Conservation (phyloP, 805 yeast species). For the Saccharomycopsis sp. region DNA sequence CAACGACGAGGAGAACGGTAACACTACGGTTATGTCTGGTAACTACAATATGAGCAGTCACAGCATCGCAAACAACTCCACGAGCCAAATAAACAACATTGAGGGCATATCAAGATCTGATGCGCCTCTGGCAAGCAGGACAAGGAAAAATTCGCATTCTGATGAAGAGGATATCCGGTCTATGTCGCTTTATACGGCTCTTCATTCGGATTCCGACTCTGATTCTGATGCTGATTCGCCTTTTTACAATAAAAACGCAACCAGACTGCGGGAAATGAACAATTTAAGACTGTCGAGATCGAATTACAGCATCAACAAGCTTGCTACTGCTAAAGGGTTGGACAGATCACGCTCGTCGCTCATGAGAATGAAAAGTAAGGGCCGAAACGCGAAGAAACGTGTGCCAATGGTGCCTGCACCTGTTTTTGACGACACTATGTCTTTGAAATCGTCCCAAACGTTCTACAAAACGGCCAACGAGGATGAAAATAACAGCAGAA, state of each 20-base stretch:
- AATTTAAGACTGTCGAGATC: not conserved
- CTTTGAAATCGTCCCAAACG: not conserved
- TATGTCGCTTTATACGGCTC: slow-evolving; percentile 57
- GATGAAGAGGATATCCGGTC: slow-evolving; percentile 54
- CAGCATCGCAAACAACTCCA: not conserved
- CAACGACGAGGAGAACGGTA: slow-evolving; percentile 23
- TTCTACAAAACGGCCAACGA: too few species aligned
- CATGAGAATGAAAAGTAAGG: not conserved
- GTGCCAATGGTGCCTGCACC: slow-evolving; percentile 24
- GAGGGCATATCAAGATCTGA: not conserved
- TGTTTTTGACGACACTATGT: slow-evolving; percentile 5
- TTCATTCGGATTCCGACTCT: slow-evolving; percentile 26
- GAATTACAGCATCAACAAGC: not conserved
- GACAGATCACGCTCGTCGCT: not conserved
- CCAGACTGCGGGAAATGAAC: not conserved
- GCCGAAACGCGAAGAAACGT: not conserved
- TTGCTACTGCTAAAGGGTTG: not conserved
- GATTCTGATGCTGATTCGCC: not conserved
- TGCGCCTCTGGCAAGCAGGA: not conserved
- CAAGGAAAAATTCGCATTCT: not conserved
- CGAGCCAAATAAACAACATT: not conserved
- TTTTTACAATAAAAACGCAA: not conserved
- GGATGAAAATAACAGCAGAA: too few species aligned
- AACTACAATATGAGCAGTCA: slow-evolving; percentile 7
- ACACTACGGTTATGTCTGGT: not conserved